These are phyloP conservation scores for Fusarium acutatum DNA, from an alignment of 2,329 filamentous ascomycete genomes.

Conservation along the genomic window DNA sequence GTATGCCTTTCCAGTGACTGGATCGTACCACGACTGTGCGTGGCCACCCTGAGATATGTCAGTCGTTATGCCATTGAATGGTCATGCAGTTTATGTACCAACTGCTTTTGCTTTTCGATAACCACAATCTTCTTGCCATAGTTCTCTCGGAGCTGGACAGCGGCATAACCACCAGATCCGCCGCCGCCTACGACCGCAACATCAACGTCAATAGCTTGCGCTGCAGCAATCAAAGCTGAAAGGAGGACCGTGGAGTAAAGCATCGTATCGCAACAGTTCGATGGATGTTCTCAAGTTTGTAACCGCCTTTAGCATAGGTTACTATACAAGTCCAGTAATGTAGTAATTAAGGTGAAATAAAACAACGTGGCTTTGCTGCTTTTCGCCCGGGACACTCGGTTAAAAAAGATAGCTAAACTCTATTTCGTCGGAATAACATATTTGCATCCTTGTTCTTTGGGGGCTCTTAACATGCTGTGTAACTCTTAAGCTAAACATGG, in stretches of 20 bases:
- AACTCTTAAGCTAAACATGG: accelerated
- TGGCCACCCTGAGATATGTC: background rate
- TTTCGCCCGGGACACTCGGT: background rate
- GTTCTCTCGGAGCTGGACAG: background rate
- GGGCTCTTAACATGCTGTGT: accelerated
- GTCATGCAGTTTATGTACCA: background rate
- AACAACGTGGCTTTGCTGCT: accelerated
- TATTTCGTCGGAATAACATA: background rate
- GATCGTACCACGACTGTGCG: background rate
- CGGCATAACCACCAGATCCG: background rate
- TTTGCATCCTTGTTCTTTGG: background rate
- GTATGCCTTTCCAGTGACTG: background rate
- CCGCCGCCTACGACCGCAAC: background rate
- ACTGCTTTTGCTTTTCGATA: background rate
- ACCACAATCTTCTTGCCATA: background rate
- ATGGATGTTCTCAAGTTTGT: too few relatives aligned
- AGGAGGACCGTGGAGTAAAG: accelerated
- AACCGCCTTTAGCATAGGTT: background rate
- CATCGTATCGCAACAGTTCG: background rate
- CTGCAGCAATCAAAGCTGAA: accelerated
- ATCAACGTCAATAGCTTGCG: background rate
- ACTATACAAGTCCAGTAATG: accelerated
- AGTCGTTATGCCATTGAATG: accelerated
- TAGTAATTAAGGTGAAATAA: background rate
- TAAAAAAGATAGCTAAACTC: background rate